Evolutionary conservation across 495 filamentous ascomycete species (phyloP).

Genomic region (Hypomontagnella monticulosa): DNA sequence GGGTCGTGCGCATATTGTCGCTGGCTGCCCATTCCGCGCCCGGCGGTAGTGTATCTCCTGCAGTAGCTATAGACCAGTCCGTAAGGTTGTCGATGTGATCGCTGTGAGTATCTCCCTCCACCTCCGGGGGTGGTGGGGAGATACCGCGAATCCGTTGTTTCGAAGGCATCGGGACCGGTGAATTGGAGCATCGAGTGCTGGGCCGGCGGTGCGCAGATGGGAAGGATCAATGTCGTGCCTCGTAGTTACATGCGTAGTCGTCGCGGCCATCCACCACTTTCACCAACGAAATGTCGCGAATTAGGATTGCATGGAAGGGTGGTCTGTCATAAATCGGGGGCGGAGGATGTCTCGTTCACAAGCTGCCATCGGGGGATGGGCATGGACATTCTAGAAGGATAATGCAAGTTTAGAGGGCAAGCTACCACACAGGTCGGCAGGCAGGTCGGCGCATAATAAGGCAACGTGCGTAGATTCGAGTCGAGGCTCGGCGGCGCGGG

Average conservation of each 20-base stretch:
- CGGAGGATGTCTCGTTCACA: conserved; percentile 31
- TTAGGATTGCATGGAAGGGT: conserved; percentile 17
- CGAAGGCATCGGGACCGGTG: conserved; percentile 36
- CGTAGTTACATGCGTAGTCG: conserved; percentile 28
- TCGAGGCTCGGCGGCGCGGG: conserved; percentile 20
- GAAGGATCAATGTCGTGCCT: conserved; percentile 25
- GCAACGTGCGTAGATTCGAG: conserved; percentile 20
- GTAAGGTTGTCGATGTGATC: conserved; percentile 44
- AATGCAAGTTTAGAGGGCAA: conserved; percentile 17
- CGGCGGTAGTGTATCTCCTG: conserved; percentile 42
- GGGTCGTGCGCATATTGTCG: conserved; percentile 31
- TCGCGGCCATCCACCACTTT: conserved; percentile 35
- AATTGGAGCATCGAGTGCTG: conserved; percentile 40
- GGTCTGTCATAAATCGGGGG: conserved; percentile 40
- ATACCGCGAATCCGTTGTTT: conserved; percentile 50
- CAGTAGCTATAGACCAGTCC: conserved; percentile 50
- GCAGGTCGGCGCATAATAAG: conserved; percentile 39
- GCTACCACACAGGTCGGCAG: conserved; percentile 29
- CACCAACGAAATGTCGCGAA: conserved; percentile 25
- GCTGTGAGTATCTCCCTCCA: conserved; percentile 44
- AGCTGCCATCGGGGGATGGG: conserved; percentile 40
- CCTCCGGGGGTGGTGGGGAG: conserved; percentile 44
- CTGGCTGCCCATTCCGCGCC: conserved; percentile 39
- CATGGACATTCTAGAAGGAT: conserved; percentile 42
- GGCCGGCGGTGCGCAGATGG: conserved; percentile 30